Evolutionary conservation across 495 filamentous ascomycete genomes (phyloP).

Genomic region (Hypomontagnella submonticulosa): DNA sequence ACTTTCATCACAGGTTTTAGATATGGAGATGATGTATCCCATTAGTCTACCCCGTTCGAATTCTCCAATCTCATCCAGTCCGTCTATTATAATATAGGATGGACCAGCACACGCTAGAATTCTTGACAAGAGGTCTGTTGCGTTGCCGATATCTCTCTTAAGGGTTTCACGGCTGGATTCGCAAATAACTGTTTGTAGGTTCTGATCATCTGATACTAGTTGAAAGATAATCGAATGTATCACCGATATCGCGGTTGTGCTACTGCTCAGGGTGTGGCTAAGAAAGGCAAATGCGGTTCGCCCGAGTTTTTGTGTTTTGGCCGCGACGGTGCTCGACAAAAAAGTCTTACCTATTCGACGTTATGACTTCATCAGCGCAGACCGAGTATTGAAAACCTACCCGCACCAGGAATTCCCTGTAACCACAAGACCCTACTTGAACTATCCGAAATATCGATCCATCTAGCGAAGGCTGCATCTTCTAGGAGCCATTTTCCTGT

Average conservation of each 20-base stretch:
- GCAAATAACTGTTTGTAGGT: no score
- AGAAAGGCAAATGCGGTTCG: no score
- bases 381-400: constrained; percentile 18
- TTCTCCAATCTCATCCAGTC: constrained; percentile 1
- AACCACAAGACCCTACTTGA: constrained; percentile 41
- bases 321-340: no score
- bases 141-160: no score
- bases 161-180: neutral
- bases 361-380: no score
- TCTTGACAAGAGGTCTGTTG: neutral
- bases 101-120: neutral
- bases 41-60: neutral
- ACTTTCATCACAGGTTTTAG: neutral
- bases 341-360: no score
- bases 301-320: no score
- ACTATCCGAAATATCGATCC: constrained; percentile 24
- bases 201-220: no score
- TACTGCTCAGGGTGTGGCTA: no score
- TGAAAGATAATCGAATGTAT: no score
- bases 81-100: neutral
- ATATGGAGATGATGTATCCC: neutral
- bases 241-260: no score
- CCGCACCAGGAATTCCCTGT: constrained; percentile 50
- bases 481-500: constrained; percentile 3
- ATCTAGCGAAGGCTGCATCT: constrained; percentile 36